Conservation (phyloP, 2,329 filamentous ascomycete species). For the Ascochyta lentis region DNA sequence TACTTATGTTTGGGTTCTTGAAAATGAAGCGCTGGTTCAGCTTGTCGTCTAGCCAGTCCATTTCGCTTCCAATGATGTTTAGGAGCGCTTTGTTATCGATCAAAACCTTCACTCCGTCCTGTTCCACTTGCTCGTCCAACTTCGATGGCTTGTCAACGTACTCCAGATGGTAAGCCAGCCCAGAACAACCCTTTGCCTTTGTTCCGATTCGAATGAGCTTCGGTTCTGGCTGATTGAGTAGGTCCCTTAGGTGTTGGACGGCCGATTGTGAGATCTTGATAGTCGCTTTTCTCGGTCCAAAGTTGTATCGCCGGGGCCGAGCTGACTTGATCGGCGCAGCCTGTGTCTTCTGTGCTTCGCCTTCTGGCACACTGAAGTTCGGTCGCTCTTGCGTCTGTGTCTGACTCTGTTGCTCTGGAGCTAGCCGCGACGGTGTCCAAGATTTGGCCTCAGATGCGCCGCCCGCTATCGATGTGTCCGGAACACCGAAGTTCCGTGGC, state of each 20-base stretch:
- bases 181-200: constrained; percentile 91
- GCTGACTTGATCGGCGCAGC: constrained; percentile 50
- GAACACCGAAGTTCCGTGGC: constrained; percentile 63
- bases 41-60: constrained; percentile 99
- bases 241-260: constrained; percentile 75
- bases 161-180: constrained; percentile 90
- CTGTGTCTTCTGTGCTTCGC: constrained; percentile 71
- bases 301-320: constrained; percentile 68
- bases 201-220: constrained; percentile 95
- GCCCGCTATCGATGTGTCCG: constrained; percentile 67
- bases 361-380: constrained; percentile 63
- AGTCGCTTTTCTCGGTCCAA: constrained; percentile 85
- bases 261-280: constrained; percentile 85
- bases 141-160: constrained; percentile 89
- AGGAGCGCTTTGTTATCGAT: constrained; percentile 98
- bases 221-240: constrained; percentile 85
- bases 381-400: constrained; percentile 36
- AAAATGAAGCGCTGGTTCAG: constrained; percentile 92
- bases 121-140: constrained; percentile 92
- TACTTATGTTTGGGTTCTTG: constrained; percentile 97
- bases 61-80: constrained; percentile 97
- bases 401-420: constrained; percentile 32
- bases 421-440: constrained; percentile 53
- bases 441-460: constrained; percentile 57
- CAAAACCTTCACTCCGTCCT: constrained; percentile 93